Percentiles rank a stretch among this genome's conserved stretches.
Conservation (phyloP, 805 yeast genomes). For the Tetrapisispora pingtungensis region DNA sequence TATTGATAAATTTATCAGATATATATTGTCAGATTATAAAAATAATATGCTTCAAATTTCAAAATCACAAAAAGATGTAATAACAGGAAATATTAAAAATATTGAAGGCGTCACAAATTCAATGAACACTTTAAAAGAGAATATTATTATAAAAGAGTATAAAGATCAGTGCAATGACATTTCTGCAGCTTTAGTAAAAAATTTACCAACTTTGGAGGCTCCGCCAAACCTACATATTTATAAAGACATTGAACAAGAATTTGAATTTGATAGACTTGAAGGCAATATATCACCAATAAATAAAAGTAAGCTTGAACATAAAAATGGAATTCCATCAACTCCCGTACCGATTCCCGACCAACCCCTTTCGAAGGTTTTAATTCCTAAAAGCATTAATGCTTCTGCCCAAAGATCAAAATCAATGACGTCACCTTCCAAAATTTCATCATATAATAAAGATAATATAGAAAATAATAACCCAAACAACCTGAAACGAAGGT, state of each 20-base stretch:
- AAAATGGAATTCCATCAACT: slow-evolving; percentile 14
- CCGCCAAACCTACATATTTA: slow-evolving; percentile 10
- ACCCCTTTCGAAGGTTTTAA: slow-evolving; percentile 19
- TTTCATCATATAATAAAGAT: neutral
- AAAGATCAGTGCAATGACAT: neutral
- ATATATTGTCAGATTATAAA: slow-evolving; percentile 3
- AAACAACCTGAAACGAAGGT: slow-evolving; percentile 18
- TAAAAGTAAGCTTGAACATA: neutral
- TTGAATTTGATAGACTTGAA: neutral
- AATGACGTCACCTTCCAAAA: neutral
- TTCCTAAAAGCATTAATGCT: slow-evolving; percentile 21
- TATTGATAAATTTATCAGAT: slow-evolving; percentile 1
- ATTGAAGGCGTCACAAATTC: slow-evolving; percentile 1
- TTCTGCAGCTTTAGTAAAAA: neutral
- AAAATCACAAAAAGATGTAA: slow-evolving; percentile 9
- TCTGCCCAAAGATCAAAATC: slow-evolving; percentile 9
- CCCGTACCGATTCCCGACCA: slow-evolving; percentile 25
- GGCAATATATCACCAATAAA: neutral
- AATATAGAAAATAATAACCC: neutral
- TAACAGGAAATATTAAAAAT: slow-evolving; percentile 3
- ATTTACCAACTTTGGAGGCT: slow-evolving; percentile 10
- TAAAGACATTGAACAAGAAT: slow-evolving; percentile 6
- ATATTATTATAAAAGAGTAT: neutral
- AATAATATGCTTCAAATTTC: slow-evolving; percentile 10
- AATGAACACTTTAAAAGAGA: neutral